phyloP scores from a whole-genome alignment of 2,329 filamentous ascomycete species.

The Monosporascus sp. region DNA sequence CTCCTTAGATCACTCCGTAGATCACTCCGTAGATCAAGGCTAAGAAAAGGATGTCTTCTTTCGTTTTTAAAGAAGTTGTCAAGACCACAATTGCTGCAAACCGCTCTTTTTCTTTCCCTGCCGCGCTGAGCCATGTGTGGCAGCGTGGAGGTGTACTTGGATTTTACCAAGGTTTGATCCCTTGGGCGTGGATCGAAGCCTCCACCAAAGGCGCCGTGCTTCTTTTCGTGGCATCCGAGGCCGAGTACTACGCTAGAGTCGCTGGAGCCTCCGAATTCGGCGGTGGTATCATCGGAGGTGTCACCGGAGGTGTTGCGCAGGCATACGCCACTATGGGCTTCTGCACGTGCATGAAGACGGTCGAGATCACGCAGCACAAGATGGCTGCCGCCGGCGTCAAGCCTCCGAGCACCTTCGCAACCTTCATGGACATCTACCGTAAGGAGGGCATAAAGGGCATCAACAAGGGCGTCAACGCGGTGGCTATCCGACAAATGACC shows the following conservation, averaged over 20 bases:
- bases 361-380: conserved; percentile 99
- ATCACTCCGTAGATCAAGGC: too few relatives aligned
- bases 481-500: conserved; percentile 97
- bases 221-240: conserved; percentile 97
- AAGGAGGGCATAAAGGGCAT: conserved; percentile 91
- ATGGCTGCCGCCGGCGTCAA: conserved; percentile 75
- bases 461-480: conserved; percentile 98
- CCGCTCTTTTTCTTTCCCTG: conserved; percentile 77
- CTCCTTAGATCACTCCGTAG: too few relatives aligned
- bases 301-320: conserved; percentile 91
- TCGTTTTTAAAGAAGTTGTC: conserved; percentile 87
- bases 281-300: conserved; percentile 83
- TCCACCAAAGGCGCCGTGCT: conserved; percentile 99
- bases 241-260: conserved; percentile 85
- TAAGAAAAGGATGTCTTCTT: too few relatives aligned
- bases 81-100: conserved; percentile 99
- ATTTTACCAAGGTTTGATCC: conserved; percentile 99
- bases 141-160: conserved; percentile 85
- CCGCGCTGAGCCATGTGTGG: conserved; percentile 85
- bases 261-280: conserved; percentile 82
- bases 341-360: conserved; percentile 99
- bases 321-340: conserved; percentile 99
- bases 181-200: conserved; percentile 99
- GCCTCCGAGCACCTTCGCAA: conserved; percentile 85
- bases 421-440: conserved; percentile 96